Evolutionary conservation across 176 grass and related monocot species (phyloP).

Genomic region (Dendrocalamus sinicus): DNA sequence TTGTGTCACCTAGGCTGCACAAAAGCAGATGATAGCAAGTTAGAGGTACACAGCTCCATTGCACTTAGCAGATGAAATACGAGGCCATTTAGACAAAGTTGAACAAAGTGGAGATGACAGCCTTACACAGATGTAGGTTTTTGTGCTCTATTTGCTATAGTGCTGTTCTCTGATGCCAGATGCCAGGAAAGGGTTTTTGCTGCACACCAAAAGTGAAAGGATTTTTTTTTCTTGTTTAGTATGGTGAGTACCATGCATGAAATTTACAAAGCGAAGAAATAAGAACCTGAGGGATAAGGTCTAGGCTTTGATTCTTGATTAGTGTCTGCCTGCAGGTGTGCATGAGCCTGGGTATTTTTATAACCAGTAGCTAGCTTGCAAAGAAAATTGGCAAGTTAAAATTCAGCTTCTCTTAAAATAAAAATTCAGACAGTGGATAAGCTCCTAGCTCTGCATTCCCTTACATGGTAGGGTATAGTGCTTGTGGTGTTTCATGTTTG

Average conservation of each 20-base stretch:
- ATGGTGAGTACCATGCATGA: constrained; percentile 4
- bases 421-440: neutral
- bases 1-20: constrained; percentile 60
- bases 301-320: constrained; percentile 58
- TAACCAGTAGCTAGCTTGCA: constrained; percentile 58
- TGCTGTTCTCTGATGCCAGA: constrained; percentile 66
- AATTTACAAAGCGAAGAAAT: constrained; percentile 13
- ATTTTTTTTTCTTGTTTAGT: neutral
- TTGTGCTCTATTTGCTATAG: constrained; percentile 34
- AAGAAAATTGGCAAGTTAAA: constrained; percentile 31
- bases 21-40: neutral
- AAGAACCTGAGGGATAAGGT: constrained; percentile 72
- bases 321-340: constrained; percentile 48
- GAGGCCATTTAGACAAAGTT: neutral
- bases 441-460: constrained; percentile 34
- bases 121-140: constrained; percentile 59
- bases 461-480: constrained; percentile 93
- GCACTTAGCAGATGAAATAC: constrained; percentile 24
- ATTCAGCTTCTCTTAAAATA: constrained; percentile 4
- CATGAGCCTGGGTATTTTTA: constrained; percentile 45
- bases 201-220: constrained; percentile 40
- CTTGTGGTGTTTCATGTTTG: constrained; percentile 75
- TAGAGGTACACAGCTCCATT: constrained; percentile 31
- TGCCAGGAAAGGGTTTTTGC: constrained; percentile 99
- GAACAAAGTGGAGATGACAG: neutral